Percentiles rank a stretch among this genome's conserved stretches.
These are phyloP conservation scores for Sanghuangporus weigelae DNA, from an alignment of 1,284 basidiomycete species.

Conservation along the genomic window DNA sequence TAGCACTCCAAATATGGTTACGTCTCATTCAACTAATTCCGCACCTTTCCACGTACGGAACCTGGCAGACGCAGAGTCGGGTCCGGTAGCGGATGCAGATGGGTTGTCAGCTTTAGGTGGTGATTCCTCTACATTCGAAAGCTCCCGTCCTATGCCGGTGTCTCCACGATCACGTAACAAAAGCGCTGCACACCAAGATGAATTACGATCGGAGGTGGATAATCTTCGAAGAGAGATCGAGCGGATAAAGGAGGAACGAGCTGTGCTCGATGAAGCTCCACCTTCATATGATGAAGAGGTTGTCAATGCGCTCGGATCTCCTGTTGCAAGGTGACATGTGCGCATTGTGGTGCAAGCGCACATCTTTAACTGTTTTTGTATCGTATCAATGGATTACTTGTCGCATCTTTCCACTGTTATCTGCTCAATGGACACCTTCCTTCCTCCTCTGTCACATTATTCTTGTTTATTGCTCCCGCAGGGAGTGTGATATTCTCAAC, in stretches of 20 bases:
- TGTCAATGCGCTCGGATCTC: background rate
- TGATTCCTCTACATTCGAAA: background rate
- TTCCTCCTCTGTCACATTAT: background rate
- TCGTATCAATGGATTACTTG: background rate
- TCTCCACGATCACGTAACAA: background rate
- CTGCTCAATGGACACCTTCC: background rate
- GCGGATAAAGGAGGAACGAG: slow-evolving; percentile 19
- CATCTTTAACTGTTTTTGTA: background rate
- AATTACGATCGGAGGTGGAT: slow-evolving; percentile 22
- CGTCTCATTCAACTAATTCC: background rate
- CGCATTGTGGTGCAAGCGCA: background rate
- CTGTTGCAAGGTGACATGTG: background rate
- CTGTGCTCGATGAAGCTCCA: background rate
- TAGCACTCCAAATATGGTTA: background rate
- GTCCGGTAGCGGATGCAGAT: background rate
- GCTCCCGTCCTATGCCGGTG: background rate
- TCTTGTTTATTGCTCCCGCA: background rate
- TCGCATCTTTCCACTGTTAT: background rate
- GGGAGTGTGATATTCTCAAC: background rate
- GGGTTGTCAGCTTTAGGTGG: background rate
- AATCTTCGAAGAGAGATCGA: slow-evolving; percentile 23
- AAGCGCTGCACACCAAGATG: background rate
- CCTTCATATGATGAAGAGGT: slow-evolving; percentile 9
- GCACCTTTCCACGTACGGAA: background rate
- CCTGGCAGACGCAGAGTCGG: background rate